phyloP scores from a whole-genome alignment of 306 rosid genomes.

The Leucaena leucocephala region DNA sequence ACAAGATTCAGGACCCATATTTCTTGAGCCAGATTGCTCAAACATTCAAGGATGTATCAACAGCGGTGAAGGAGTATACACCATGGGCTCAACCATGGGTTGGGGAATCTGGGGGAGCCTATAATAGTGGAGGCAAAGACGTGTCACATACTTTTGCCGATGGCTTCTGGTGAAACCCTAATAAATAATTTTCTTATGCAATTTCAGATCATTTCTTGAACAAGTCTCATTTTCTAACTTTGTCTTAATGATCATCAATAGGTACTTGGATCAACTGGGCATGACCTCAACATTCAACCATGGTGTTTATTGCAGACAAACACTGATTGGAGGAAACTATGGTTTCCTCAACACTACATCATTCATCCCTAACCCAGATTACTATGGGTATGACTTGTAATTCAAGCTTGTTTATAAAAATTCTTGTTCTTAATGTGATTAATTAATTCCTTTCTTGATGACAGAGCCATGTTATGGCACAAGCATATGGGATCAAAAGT shows the following conservation, averaged over 20 bases:
- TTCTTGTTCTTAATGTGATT: not conserved
- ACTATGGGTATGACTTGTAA: conserved; percentile 50
- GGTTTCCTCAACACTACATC: conserved; percentile 62
- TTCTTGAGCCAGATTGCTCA: conserved; percentile 48
- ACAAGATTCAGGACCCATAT: conserved; percentile 60
- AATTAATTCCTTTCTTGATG: not conserved
- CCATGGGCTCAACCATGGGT: conserved; percentile 68
- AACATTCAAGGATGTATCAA: conserved; percentile 43
- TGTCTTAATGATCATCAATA: not conserved
- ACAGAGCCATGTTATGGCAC: conserved; percentile 59
- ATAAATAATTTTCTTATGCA: not conserved
- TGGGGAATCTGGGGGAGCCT: conserved; percentile 84
- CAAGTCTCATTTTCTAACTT: not conserved
- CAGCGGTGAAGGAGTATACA: conserved; percentile 26
- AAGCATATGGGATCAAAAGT: conserved; percentile 56
- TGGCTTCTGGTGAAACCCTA: conserved; percentile 59
- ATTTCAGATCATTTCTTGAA: not conserved
- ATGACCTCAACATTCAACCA: conserved; percentile 64
- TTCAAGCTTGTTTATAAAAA: not conserved
- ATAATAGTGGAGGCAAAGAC: conserved; percentile 68
- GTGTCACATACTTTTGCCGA: conserved; percentile 63
- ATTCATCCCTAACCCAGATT: conserved; percentile 72
- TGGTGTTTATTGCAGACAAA: conserved; percentile 64
- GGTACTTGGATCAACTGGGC: conserved; percentile 76
- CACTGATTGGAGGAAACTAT: conserved; percentile 73